Evolutionary conservation across 257 asterid genomes (phyloP).

Genomic region (Solanum paucissectum): DNA sequence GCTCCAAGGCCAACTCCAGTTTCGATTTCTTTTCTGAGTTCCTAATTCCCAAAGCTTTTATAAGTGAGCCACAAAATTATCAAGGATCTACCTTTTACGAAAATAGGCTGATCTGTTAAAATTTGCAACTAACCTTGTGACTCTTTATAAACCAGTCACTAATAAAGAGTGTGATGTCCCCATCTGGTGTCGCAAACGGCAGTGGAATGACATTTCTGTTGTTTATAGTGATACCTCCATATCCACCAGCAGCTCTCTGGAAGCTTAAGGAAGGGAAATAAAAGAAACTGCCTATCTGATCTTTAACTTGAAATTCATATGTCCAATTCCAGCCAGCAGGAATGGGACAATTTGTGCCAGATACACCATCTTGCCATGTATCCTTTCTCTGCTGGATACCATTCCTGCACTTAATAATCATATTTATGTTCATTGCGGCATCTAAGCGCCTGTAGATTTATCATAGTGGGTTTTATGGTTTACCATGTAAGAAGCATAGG

Average conservation of each 20-base stretch:
- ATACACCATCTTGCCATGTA: constrained; percentile 95
- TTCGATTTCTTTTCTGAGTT: constrained; percentile 50
- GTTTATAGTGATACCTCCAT: constrained; percentile 73
- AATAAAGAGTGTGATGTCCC: constrained; percentile 68
- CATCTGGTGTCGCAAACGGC: constrained; percentile 70
- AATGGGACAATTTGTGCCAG: constrained; percentile 91
- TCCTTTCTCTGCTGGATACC: constrained; percentile 80
- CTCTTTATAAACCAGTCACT: constrained; percentile 79
- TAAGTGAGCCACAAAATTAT: constrained; percentile 10
- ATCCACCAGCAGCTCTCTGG: constrained; percentile 82
- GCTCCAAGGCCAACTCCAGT: constrained; percentile 57
- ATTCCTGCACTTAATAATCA: constrained; percentile 53
- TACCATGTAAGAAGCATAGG: constrained; percentile 92
- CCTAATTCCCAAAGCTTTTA: constrained; percentile 33
- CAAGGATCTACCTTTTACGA: not conserved
- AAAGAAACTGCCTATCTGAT: constrained; percentile 93
- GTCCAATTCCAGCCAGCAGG: constrained; percentile 99
- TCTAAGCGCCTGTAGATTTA: not conserved
- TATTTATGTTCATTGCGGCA: constrained; percentile 7
- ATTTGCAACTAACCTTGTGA: constrained; percentile 59
- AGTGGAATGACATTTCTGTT: constrained; percentile 72
- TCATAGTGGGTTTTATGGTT: not conserved
- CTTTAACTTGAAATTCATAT: constrained; percentile 87
- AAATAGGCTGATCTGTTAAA: not conserved
- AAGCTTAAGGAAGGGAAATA: constrained; percentile 71